Evolutionary conservation across 2,329 filamentous ascomycete genomes (phyloP), one percentile per base, ranked within the genome.

Genomic region (Verticillium nubilum): DNA sequence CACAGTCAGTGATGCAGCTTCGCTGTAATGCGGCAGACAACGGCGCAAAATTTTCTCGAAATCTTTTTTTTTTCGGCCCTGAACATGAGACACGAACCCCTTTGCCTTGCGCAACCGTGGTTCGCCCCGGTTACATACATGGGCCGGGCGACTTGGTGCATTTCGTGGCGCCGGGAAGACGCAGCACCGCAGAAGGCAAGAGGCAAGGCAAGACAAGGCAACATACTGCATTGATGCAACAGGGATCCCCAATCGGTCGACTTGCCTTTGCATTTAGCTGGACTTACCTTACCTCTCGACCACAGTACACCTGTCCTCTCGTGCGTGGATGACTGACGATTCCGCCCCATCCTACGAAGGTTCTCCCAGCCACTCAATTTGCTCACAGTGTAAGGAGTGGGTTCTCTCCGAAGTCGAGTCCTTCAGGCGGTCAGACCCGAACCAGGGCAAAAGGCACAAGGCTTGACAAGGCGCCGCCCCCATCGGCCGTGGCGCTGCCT

Each of bases 401-500:
- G n/a, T 47, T 47, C 17, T 47, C 42, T 47, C n/a, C 42, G 19
- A 47, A n/a, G 19, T 10, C 13, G 50, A 28, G 33, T 58, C 29
- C n/a, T 61, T 55, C 47, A 56, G 55, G 60, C 61, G 61, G 61
- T 63, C 60, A 63, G 60, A 60, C 61, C 59, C 52, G 54, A 60
- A 23, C n/a, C n/a, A n/a, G n/a, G n/a, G n/a, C n/a, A 28, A 15
- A 55, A 33, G 37, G 42, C 42, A 13, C 42, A 56, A 53, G 31
- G 57, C 19, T 27, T 37, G 54, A 47, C 42, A n/a, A 47, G 37
- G 56, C 52, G 25, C 37, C 54, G 26, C 28, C n/a, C 19, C 27
- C 52, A 59, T 57, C 52, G 52, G 28, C 25, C 52, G 25, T 58
- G 52, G 47, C 58, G 29, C 6, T 52, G 23, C 19, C 28, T 29